Conservation (phyloP, 805 yeast species). For the Candida xyloterini region DNA sequence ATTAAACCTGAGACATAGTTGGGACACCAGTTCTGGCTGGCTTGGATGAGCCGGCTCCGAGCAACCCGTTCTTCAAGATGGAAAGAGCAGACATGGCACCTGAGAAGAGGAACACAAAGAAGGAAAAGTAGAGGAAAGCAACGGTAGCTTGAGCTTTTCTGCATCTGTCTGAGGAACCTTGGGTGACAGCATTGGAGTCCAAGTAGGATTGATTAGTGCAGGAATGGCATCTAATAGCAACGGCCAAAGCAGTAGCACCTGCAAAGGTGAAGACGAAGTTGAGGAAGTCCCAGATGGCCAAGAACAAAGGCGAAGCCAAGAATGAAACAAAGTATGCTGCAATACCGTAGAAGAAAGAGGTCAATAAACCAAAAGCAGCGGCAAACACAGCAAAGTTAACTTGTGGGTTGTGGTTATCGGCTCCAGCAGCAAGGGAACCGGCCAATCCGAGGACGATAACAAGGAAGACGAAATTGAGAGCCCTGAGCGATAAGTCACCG, state of each 20-base stretch:
- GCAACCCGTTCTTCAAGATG: slow-evolving; percentile 55
- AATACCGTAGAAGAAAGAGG: slow-evolving; percentile 76
- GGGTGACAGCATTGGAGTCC: slow-evolving; percentile 62
- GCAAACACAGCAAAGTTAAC: slow-evolving; percentile 88
- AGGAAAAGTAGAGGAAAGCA: slow-evolving; percentile 83
- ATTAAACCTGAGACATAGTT: slow-evolving; percentile 78
- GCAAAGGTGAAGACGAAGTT: slow-evolving; percentile 90
- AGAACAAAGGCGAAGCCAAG: slow-evolving; percentile 83
- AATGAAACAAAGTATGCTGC: slow-evolving; percentile 72
- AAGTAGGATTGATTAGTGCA: slow-evolving; percentile 70
- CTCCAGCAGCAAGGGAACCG: slow-evolving; percentile 79
- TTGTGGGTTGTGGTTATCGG: slow-evolving; percentile 58
- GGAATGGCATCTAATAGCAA: slow-evolving; percentile 81
- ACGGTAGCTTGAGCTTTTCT: slow-evolving; percentile 87
- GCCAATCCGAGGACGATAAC: slow-evolving; percentile 81
- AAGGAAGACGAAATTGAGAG: slow-evolving; percentile 68
- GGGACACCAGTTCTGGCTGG: slow-evolving; percentile 81
- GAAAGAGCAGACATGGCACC: slow-evolving; percentile 46
- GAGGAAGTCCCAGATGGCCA: slow-evolving; percentile 76
- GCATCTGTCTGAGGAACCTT: slow-evolving; percentile 82
- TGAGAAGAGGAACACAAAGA: slow-evolving; percentile 70
- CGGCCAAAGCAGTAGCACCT: slow-evolving; percentile 93
- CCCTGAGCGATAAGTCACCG: slow-evolving; percentile 75
- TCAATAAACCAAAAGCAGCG: slow-evolving; percentile 78
- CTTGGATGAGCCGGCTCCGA: slow-evolving; percentile 51